Percentiles rank a stretch among this genome's conserved stretches.
phyloP scores from a whole-genome alignment of 495 filamentous ascomycete genomes.

The Choiromyces venosus region DNA sequence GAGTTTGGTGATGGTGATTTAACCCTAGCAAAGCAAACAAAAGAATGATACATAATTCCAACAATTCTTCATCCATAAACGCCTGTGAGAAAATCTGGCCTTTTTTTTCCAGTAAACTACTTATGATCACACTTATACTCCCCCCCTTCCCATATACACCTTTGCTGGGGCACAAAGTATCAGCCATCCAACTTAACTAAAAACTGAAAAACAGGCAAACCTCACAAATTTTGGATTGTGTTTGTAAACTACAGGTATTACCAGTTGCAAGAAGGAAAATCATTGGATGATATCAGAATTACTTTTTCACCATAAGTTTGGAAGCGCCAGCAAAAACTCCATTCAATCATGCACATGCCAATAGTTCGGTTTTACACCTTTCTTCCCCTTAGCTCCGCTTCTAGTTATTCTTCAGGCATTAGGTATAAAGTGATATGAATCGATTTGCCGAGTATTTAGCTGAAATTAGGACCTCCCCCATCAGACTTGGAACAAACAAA shows the following conservation, averaged over 20 bases:
- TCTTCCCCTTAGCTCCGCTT: no score
- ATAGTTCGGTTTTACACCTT: no score
- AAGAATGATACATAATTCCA: background rate
- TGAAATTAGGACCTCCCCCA: background rate
- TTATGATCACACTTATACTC: background rate
- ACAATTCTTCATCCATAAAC: background rate
- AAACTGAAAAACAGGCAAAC: no score
- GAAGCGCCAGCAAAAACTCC: no score
- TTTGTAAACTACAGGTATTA: no score
- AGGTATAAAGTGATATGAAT: background rate
- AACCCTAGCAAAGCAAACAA: background rate
- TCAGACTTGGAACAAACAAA: background rate
- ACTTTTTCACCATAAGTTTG: no score
- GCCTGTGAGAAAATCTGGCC: background rate
- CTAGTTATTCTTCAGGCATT: background rate
- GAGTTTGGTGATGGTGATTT: background rate
- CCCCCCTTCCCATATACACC: background rate
- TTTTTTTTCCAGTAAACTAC: background rate
- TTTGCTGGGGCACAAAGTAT: background rate
- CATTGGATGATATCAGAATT: no score
- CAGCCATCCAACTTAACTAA: no score
- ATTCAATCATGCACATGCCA: no score
- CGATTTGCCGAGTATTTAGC: background rate
- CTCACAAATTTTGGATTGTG: no score
- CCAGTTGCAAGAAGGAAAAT: no score